Conservation (phyloP, 192 early-diverging fungal genomes). For the Entomortierella parvispora region DNA sequence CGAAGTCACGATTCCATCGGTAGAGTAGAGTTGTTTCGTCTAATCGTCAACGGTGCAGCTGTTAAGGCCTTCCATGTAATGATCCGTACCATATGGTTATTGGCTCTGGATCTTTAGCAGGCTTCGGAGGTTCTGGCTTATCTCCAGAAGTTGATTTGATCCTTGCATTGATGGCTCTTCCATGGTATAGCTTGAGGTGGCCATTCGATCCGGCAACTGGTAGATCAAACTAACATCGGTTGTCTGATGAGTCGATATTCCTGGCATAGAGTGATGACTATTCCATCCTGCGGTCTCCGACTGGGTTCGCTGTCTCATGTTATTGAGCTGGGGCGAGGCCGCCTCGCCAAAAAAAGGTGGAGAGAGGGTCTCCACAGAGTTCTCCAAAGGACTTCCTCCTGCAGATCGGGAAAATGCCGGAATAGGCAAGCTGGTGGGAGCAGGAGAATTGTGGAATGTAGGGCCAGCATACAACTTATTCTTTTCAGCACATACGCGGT, state of each 20-base stretch:
- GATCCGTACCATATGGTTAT: no score
- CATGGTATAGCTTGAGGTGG: constrained; percentile 49
- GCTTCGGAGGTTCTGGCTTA: constrained; percentile 57
- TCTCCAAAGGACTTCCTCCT: constrained; percentile 21
- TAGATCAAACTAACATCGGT: constrained; percentile 17
- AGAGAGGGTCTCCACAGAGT: constrained; percentile 13
- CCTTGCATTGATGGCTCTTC: constrained; percentile 20
- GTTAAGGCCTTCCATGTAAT: no score
- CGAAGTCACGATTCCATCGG: no score
- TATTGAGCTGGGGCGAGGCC: constrained; percentile 38
- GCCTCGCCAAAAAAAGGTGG: constrained; percentile 37
- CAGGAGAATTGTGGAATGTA: constrained; percentile 67
- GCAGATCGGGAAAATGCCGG: constrained; percentile 52
- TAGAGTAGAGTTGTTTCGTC: no score
- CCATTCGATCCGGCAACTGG: constrained; percentile 57
- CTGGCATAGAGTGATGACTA: constrained; percentile 30
- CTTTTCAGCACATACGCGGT: constrained; percentile 11
- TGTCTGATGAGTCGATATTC: not conserved
- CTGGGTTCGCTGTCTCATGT: constrained; percentile 12
- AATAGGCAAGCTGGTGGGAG: constrained; percentile 62
- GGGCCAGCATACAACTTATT: constrained; percentile 63
- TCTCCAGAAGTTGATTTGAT: constrained; percentile 53
- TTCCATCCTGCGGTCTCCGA: not conserved
- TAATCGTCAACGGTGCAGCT: no score
- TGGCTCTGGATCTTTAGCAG: constrained; percentile 63